Evolutionary conservation across 1,139 yeast species (phyloP), one percentile per base, ranked within the genome.

Genomic region (Taphrina confusa): DNA sequence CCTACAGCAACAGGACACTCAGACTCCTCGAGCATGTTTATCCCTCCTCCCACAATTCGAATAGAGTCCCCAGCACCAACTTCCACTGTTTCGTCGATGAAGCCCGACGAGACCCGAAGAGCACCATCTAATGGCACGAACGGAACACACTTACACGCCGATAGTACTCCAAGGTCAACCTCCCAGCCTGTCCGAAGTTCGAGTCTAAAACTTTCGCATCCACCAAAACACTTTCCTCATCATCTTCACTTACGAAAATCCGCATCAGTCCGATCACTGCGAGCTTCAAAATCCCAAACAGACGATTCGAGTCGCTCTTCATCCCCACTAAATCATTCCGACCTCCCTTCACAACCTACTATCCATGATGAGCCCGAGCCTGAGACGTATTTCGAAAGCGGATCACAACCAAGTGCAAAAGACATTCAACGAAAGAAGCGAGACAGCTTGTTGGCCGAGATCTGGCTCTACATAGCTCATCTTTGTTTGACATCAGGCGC

Each of bases 381-480:
- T 25, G 42, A 37, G n/a, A 6, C 6, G 9, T 11, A 16, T 37
- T 11, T 6, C n/a, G 22, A 11, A n/a, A 37, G 42, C 11, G 42
- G 20, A n/a, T 18, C 42, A 9, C 42, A 37, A n/a, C 42, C 42
- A 16, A 37, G n/a, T n/a, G 42, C 42, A 5, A 11, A 6, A n/a
- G n/a, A 37, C 2, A 25, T 37, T 11, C 42, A 37, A 6, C 42
- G 20, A 37, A 1, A 18, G 23, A 31, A 14, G 28, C 42, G 52
- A 20, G 25, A 33, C 23, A 14, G 28, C 4, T 14, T 45, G 50
- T 23, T 47, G 28, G 52, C 52, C 3, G 52, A 47, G 11, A 20
- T 47, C 8, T 47, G 52, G 52, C 52, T 47, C n/a, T 22, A 33
- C 18, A 28, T 33, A n/a, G 52, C 42, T 18, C 39, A 25, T 16